A percentile compares a stretch with the other conserved stretches of the same genome.
These are phyloP conservation scores for Papilionanthe hybrid DNA, from an alignment of 116 monocot species.

Conservation along the genomic window DNA sequence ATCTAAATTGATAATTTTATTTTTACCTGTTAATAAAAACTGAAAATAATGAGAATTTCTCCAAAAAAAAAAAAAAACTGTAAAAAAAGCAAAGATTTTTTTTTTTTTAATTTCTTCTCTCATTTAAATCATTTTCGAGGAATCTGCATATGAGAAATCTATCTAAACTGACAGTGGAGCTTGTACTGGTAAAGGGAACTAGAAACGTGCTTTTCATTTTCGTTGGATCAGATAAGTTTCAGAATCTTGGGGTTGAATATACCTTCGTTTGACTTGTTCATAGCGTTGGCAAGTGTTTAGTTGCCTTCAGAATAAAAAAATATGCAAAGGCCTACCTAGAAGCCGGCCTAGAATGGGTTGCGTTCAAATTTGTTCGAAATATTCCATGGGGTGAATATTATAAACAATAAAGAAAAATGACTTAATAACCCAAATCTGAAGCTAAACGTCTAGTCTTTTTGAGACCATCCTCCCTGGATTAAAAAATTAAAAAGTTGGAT, in stretches of 20 bases:
- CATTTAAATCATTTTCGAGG: too few species aligned
- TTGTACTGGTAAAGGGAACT: too few species aligned
- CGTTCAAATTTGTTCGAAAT: constrained; percentile 3
- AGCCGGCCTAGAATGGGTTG: not conserved
- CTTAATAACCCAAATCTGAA: not conserved
- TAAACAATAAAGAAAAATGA: not conserved
- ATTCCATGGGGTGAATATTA: not conserved
- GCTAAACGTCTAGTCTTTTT: not conserved
- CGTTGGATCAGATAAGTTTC: constrained; percentile 8
- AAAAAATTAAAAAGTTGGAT: not conserved
- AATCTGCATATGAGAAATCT: too few species aligned
- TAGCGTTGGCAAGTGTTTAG: constrained; percentile 14
- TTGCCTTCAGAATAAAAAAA: constrained; percentile 1
- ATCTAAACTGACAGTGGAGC: too few species aligned
- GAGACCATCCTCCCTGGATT: not conserved
- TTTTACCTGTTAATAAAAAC: too few species aligned
- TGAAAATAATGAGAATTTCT: too few species aligned
- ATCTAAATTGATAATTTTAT: too few species aligned
- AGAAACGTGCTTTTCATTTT: too few species aligned
- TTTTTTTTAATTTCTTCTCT: too few species aligned
- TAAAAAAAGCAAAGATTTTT: too few species aligned
- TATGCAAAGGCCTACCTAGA: not conserved
- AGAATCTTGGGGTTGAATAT: constrained; percentile 12
- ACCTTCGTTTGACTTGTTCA: not conserved
- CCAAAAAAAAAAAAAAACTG: too few species aligned